These are phyloP conservation scores for Coemansia sp. DNA, from an alignment of 192 early-diverging fungal species.

Conservation along the genomic window DNA sequence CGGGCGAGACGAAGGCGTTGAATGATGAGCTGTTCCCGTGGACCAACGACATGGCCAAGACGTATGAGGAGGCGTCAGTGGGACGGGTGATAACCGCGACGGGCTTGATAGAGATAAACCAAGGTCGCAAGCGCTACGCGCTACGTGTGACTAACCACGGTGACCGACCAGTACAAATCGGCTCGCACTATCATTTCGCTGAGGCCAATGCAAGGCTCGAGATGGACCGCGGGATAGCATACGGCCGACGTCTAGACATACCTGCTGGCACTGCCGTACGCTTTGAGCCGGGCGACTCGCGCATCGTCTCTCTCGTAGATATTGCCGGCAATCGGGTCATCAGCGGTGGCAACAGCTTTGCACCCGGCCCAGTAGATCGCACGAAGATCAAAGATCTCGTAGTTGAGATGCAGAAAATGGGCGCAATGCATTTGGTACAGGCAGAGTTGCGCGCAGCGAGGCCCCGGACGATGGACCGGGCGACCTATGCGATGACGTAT, in stretches of 20 bases:
- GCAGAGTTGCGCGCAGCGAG: slow-evolving; percentile 49
- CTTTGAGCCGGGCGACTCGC: slow-evolving; percentile 95
- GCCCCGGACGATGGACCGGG: slow-evolving; percentile 72
- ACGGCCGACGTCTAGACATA: slow-evolving; percentile 89
- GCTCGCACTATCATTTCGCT: slow-evolving; percentile 97
- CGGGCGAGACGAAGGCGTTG: background rate
- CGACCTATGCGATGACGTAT: slow-evolving; percentile 86
- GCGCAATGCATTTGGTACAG: slow-evolving; percentile 61
- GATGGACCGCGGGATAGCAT: slow-evolving; percentile 85
- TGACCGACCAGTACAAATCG: slow-evolving; percentile 93
- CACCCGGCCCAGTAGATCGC: slow-evolving; percentile 71
- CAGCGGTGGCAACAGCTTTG: slow-evolving; percentile 84
- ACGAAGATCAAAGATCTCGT: slow-evolving; percentile 21
- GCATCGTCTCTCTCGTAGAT: slow-evolving; percentile 78
- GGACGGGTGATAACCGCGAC: slow-evolving; percentile 71
- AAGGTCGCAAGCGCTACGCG: slow-evolving; percentile 67
- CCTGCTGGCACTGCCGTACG: slow-evolving; percentile 93
- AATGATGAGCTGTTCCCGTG: slow-evolving; percentile 58
- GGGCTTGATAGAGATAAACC: slow-evolving; percentile 77
- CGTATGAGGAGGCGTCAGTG: slow-evolving; percentile 44
- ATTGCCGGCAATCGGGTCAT: slow-evolving; percentile 84
- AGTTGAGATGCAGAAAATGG: slow-evolving; percentile 28
- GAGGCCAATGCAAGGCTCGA: slow-evolving; percentile 80
- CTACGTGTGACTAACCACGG: slow-evolving; percentile 90
- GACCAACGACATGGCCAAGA: slow-evolving; percentile 31